phyloP scores from a whole-genome alignment of 495 filamentous ascomycete species.

The Cercophora samala region DNA sequence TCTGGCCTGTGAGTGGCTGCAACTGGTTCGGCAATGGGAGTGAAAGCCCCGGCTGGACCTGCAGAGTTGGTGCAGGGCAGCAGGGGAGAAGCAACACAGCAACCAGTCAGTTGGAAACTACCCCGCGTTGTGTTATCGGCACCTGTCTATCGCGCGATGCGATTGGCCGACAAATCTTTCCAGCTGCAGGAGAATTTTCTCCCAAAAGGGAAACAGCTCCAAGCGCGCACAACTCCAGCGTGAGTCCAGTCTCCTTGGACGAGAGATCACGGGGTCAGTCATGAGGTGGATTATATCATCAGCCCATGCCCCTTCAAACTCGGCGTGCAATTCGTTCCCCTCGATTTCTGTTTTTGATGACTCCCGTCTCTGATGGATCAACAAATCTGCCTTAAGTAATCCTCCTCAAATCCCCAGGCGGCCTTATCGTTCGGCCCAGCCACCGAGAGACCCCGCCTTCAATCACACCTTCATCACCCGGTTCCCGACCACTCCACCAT shows the following conservation, averaged over 20 bases:
- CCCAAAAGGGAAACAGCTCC: not conserved
- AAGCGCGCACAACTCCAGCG: not conserved
- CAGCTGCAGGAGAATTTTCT: not conserved
- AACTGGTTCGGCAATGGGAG: not conserved
- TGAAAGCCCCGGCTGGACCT: not conserved
- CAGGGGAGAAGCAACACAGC: not conserved
- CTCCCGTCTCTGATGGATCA: not conserved
- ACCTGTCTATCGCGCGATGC: not conserved
- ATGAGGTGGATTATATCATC: not conserved
- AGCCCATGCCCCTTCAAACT: not conserved
- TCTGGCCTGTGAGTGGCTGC: not conserved
- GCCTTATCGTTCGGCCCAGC: not conserved
- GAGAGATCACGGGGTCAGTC: not conserved
- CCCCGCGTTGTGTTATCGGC: not conserved
- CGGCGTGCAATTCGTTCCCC: not conserved
- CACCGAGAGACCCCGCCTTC: not conserved
- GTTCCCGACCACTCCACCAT: not conserved
- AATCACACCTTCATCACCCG: not conserved
- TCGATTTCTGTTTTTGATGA: not conserved
- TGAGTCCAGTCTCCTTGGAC: not conserved
- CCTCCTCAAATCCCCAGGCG: not conserved
- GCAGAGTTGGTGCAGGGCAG: not conserved
- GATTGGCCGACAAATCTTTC: not conserved
- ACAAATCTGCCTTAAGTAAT: not conserved
- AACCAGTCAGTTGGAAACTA: conserved; percentile 2